Percentiles rank a stretch among this genome's conserved stretches.
Conservation (phyloP, 1,284 basidiomycete species). For the Ustilago xerochloae region DNA sequence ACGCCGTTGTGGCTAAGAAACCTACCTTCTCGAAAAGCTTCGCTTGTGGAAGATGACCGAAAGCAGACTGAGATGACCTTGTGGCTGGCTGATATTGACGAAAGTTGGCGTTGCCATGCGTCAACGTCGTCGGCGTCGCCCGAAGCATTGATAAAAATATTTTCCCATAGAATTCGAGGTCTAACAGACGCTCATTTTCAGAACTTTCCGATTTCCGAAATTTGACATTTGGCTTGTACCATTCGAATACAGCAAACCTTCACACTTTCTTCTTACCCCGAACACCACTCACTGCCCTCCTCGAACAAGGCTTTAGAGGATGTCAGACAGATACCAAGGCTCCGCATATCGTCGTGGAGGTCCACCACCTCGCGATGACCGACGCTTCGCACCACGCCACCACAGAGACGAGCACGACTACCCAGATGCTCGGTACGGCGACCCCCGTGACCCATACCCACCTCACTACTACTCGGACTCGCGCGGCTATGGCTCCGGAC, state of each 20-base stretch:
- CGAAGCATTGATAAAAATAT: too few species aligned
- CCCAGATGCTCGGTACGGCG: slow-evolving; percentile 7
- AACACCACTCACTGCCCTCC: background rate
- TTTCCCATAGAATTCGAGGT: too few species aligned
- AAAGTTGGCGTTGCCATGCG: too few species aligned
- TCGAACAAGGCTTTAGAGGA: too few species aligned
- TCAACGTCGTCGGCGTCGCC: too few species aligned
- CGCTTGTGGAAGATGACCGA: too few species aligned
- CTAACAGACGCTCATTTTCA: too few species aligned
- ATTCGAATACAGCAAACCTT: background rate
- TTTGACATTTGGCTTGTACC: background rate
- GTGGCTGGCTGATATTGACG: too few species aligned
- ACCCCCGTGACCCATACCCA: slow-evolving; percentile 18
- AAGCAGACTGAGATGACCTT: too few species aligned
- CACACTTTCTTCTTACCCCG: background rate
- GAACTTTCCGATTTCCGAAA: slow-evolving; percentile 17
- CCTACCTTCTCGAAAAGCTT: too few species aligned
- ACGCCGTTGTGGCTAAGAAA: too few species aligned
- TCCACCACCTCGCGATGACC: slow-evolving; percentile 23
- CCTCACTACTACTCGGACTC: slow-evolving; percentile 29
- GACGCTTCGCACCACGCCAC: slow-evolving; percentile 10
- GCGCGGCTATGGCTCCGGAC: slow-evolving; percentile 5
- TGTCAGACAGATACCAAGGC: slow-evolving; percentile 38
- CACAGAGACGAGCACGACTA: slow-evolving; percentile 24
- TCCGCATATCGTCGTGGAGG: slow-evolving; percentile 21